Conservation (phyloP, 2,329 filamentous ascomycete genomes). For the Ceratocystiopsis minuta region DNA sequence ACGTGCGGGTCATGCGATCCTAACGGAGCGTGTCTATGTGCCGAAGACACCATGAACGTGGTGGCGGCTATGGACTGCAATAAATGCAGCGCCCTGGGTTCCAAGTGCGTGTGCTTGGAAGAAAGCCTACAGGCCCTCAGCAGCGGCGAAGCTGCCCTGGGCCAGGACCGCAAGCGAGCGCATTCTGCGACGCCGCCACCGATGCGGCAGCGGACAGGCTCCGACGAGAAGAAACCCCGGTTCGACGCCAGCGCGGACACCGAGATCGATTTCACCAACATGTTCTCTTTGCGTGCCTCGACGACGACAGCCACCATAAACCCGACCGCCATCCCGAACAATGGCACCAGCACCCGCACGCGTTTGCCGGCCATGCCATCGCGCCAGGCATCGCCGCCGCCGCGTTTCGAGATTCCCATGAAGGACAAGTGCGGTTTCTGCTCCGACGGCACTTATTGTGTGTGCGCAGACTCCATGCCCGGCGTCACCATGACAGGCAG, state of each 20-base stretch:
- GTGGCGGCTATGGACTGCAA: conserved; percentile 41
- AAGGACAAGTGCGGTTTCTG: conserved; percentile 69
- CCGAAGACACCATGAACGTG: conserved; percentile 37
- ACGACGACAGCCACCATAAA: no score
- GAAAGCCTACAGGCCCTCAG: conserved; percentile 17
- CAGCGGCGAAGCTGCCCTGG: no score
- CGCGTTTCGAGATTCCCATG: conserved; percentile 21
- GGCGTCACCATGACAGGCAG: conserved; percentile 18
- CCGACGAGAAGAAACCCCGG: conserved; percentile 38
- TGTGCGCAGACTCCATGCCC: conserved; percentile 46
- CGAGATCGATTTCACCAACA: conserved; percentile 58
- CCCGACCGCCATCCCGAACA: not conserved
- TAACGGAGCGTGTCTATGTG: conserved; percentile 36
- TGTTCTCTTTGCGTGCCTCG: conserved; percentile 22
- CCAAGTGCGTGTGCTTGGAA: conserved; percentile 44
- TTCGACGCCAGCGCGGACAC: conserved; percentile 20
- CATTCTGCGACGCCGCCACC: conserved; percentile 22
- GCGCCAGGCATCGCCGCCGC: conserved; percentile 1
- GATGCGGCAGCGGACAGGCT: conserved; percentile 15
- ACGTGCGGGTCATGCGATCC: conserved; percentile 40
- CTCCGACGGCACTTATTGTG: conserved; percentile 63
- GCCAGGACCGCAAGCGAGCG: conserved; percentile 28
- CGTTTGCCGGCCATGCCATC: no score
- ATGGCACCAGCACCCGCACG: not conserved
- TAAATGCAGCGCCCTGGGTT: conserved; percentile 39